Conservation (phyloP, 805 yeast species). For the Candida palmyrensis region DNA sequence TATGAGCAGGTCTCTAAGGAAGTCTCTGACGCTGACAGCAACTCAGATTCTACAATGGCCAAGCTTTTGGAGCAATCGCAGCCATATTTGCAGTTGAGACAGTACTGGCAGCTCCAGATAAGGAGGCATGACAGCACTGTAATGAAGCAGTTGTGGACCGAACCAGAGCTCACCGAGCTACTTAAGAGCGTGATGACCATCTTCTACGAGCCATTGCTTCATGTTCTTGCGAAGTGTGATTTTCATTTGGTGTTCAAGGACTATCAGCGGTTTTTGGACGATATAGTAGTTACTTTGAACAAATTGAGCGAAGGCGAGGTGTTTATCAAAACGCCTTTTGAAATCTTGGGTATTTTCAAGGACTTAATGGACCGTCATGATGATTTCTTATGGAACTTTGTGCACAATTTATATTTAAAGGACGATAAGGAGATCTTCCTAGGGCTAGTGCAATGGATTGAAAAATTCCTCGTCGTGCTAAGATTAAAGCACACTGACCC, state of each 20-base stretch:
- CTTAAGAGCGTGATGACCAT: constrained; percentile 61
- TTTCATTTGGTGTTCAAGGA: constrained; percentile 34
- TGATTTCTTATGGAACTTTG: constrained; percentile 63
- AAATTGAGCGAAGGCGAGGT: constrained; percentile 51
- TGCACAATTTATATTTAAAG: constrained; percentile 76
- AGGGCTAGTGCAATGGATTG: constrained; percentile 69
- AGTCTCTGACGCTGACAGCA: not conserved
- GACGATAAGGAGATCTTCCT: constrained; percentile 71
- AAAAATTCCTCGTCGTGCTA: constrained; percentile 57
- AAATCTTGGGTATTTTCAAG: constrained; percentile 64
- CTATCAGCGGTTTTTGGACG: constrained; percentile 34
- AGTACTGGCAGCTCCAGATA: constrained; percentile 57
- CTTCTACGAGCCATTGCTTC: constrained; percentile 38
- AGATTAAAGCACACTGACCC: constrained; percentile 50
- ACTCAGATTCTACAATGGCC: constrained; percentile 1
- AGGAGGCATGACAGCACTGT: constrained; percentile 73
- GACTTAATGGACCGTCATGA: constrained; percentile 67
- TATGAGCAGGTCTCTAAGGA: constrained; percentile 10
- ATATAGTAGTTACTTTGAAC: constrained; percentile 64
- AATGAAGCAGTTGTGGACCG: constrained; percentile 76
- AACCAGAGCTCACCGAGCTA: constrained; percentile 73
- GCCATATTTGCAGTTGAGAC: constrained; percentile 50
- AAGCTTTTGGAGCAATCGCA: constrained; percentile 16
- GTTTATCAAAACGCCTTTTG: constrained; percentile 42
- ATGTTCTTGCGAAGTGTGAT: constrained; percentile 30